phyloP scores from a whole-genome alignment of 2,329 filamentous ascomycete genomes.

The Cladophialophora psammophila region DNA sequence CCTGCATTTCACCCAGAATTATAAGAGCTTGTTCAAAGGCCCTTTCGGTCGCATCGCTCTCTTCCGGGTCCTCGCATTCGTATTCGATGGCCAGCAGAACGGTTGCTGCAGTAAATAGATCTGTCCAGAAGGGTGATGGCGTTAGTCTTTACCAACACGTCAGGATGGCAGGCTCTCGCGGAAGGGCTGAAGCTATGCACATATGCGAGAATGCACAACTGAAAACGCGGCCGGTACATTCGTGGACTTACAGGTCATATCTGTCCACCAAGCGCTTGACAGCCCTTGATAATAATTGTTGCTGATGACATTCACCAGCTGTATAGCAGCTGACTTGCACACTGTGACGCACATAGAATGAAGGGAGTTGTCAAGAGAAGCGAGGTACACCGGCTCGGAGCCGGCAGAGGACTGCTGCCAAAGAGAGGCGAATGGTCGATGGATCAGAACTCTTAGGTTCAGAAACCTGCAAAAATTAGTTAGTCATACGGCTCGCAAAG shows the following conservation, averaged over 20 bases:
- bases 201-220: background rate
- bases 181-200: background rate
- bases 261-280: constrained; percentile 1
- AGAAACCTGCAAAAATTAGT: background rate
- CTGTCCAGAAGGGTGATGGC: background rate
- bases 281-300: background rate
- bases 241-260: background rate
- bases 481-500: background rate
- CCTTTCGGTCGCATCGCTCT: background rate
- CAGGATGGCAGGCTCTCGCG: background rate
- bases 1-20: background rate
- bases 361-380: background rate
- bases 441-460: background rate
- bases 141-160: background rate
- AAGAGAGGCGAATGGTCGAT: background rate
- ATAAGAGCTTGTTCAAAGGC: constrained; percentile 2
- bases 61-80: constrained; percentile 3
- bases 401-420: background rate
- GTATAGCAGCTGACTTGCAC: background rate
- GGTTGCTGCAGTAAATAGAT: background rate
- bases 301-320: constrained; percentile 3
- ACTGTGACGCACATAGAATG: constrained; percentile 3
- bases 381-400: background rate
- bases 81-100: background rate
- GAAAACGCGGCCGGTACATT: background rate